Conservation (phyloP, 2,329 filamentous ascomycete species). For the Elsinoe fawcettii region DNA sequence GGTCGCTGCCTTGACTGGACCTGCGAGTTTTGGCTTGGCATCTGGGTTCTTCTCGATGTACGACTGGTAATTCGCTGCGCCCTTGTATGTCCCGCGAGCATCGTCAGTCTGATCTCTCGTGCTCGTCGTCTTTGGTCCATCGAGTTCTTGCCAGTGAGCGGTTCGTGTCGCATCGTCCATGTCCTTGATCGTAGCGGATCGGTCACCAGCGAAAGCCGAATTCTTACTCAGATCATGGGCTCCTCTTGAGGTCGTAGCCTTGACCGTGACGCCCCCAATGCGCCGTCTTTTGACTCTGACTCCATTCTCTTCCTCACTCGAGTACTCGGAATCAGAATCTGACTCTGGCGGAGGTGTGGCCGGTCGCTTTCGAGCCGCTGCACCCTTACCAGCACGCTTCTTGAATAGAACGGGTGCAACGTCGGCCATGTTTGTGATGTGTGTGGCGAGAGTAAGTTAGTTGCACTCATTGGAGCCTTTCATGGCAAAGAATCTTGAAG, state of each 20-base stretch:
- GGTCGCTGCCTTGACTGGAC: conserved; percentile 78
- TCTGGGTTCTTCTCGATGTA: conserved; percentile 79
- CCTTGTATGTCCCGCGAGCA: conserved; percentile 60
- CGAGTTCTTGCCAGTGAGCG: conserved; percentile 82
- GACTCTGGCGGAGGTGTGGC: conserved; percentile 64
- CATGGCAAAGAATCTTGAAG: not conserved
- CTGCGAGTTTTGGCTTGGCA: conserved; percentile 56
- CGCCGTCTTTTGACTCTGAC: conserved; percentile 70
- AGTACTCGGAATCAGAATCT: conserved; percentile 53
- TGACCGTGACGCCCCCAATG: conserved; percentile 58
- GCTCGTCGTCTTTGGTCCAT: conserved; percentile 22
- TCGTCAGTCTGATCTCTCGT: conserved; percentile 32
- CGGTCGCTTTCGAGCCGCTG: conserved; percentile 71
- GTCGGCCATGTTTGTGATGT: conserved; percentile 27
- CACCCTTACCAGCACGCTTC: conserved; percentile 70
- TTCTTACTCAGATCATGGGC: conserved; percentile 29
- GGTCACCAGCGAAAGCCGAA: conserved; percentile 49
- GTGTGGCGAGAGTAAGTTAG: not conserved
- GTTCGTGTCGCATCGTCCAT: conserved; percentile 85
- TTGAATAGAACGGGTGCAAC: conserved; percentile 61
- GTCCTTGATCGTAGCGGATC: conserved; percentile 53
- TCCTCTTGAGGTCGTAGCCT: conserved; percentile 49
- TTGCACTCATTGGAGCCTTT: not conserved
- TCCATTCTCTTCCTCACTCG: conserved; percentile 70
- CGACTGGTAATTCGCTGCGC: conserved; percentile 60